Base-by-base conservation (phyloP, 116 monocot species). In the Phalaenopsis hybrid region DNA sequence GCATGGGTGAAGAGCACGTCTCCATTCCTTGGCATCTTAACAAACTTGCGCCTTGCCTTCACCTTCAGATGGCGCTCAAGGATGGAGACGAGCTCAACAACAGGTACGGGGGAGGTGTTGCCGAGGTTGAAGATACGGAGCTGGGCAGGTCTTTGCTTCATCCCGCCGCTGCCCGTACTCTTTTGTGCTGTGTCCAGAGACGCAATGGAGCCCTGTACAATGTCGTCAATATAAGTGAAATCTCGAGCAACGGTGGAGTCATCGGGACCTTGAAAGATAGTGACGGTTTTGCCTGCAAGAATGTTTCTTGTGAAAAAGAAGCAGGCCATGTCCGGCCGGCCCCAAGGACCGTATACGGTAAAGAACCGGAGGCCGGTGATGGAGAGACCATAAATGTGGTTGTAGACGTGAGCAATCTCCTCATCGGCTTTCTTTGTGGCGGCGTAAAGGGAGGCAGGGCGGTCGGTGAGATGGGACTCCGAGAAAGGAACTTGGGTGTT, bases 291-390 rank as follows among this genome's bases (percentile, higher is more conserved):
- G 18, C 91, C 89, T 11, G 79, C 80, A 65, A 93, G 86, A 49
- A 93, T 93, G 70, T 89, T 87, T 6, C 72, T 78, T 21, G 93
- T 90, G 86, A 93, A 93, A 83, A 88, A 91, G 89, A 93, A 93
- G 85, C 91, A 93, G 77, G 93, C 93, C 93, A 93, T 93, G 83
- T 93, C 93, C 1, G 93, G 93, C 44, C 93, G 85, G 5, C 93
- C 93, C 93, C 93, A 93, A 0, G 93, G 93, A 9, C 93, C 93
- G 67, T 93, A 93, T 15, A 93, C 93, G 21, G 93, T 93, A 83
- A 93, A 93, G 86, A 93, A 93, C 8, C 93, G 82, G 41, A 93
- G 85, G 33, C 91, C 91, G 21, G 93, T 93, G 74, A 93, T 86
- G 21, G 93, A 90, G 43, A 93, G 87, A 46, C 93, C 93, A 77